These are phyloP conservation scores for Melanomma pulvis-pyrius DNA, from an alignment of 495 filamentous ascomycete species.

Conservation along the genomic window DNA sequence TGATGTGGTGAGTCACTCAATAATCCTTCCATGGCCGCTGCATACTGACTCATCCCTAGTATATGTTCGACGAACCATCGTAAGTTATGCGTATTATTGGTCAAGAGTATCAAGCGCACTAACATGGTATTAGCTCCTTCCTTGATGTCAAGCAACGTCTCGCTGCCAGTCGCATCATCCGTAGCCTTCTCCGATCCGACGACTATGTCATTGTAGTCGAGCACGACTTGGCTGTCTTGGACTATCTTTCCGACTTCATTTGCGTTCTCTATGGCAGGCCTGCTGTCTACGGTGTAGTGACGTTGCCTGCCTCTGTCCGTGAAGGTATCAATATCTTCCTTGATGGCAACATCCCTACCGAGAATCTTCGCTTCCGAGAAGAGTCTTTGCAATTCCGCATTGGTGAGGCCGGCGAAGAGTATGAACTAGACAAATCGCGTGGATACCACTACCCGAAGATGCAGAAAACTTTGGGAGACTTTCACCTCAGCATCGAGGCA, in stretches of 20 bases:
- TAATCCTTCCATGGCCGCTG: background rate
- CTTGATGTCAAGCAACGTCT: slow-evolving; percentile 98
- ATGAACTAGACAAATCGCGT: slow-evolving; percentile 78
- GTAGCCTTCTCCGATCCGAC: slow-evolving; percentile 79
- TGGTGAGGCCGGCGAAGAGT: slow-evolving; percentile 88
- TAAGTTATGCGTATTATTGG: background rate
- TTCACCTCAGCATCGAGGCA: slow-evolving; percentile 78
- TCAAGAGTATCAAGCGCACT: background rate
- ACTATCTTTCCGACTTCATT: slow-evolving; percentile 98
- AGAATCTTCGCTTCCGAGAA: slow-evolving; percentile 97
- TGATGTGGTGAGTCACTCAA: slow-evolving; percentile 62
- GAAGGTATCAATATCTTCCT: slow-evolving; percentile 99
- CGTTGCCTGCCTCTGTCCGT: slow-evolving; percentile 89
- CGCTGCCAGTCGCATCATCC: slow-evolving; percentile 87
- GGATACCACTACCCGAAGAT: slow-evolving; percentile 85
- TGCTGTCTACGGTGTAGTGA: slow-evolving; percentile 97
- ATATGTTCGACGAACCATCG: slow-evolving; percentile 99
- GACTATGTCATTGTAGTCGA: slow-evolving; percentile 98
- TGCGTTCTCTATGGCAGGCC: slow-evolving; percentile 95
- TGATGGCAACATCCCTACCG: slow-evolving; percentile 94
- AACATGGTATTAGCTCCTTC: slow-evolving; percentile 60
- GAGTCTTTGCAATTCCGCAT: slow-evolving; percentile 97
- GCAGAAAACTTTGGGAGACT: slow-evolving; percentile 90
- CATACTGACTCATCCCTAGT: slow-evolving; percentile 54
- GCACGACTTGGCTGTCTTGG: slow-evolving; percentile 96